phyloP scores from a whole-genome alignment of 192 early-diverging fungal species.

The Funneliformis geosporum region DNA sequence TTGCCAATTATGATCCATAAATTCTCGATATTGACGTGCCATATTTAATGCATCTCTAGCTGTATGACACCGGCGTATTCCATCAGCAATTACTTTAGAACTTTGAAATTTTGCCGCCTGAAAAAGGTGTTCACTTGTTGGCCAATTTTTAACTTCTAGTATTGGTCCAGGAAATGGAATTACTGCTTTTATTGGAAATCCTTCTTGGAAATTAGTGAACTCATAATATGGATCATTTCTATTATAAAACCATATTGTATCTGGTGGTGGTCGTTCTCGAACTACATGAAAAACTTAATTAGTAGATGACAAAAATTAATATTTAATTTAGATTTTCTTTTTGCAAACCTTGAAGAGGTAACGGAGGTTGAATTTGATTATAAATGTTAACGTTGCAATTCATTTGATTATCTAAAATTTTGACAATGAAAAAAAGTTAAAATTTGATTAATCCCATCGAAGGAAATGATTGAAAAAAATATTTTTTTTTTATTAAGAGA shows the following conservation, averaged over 20 bases:
- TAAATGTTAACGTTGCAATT: background rate
- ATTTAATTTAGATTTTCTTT: background rate
- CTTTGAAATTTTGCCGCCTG: constrained; percentile 33
- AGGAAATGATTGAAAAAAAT: background rate
- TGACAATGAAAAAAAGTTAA: background rate
- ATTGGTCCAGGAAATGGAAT: background rate
- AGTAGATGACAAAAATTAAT: background rate
- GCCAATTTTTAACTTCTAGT: constrained; percentile 12
- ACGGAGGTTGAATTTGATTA: background rate
- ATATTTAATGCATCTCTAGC: constrained; percentile 36
- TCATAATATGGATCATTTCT: constrained; percentile 31
- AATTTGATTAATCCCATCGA: background rate
- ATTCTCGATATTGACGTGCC: constrained; percentile 11
- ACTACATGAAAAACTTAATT: background rate
- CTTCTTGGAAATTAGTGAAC: constrained; percentile 34
- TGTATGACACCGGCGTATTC: constrained; percentile 1
- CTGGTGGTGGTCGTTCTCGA: constrained; percentile 1
- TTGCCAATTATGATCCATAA: constrained; percentile 45
- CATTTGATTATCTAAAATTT: background rate
- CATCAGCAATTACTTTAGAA: background rate
- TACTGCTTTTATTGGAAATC: constrained; percentile 21
- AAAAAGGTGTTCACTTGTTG: constrained; percentile 36
- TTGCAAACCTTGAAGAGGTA: background rate
- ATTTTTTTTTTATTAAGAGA: background rate
- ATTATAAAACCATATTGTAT: constrained; percentile 37